Percentiles rank a stretch among this genome's conserved stretches.
phyloP scores from a whole-genome alignment of 192 early-diverging fungal genomes.

The Coemansia sp. region DNA sequence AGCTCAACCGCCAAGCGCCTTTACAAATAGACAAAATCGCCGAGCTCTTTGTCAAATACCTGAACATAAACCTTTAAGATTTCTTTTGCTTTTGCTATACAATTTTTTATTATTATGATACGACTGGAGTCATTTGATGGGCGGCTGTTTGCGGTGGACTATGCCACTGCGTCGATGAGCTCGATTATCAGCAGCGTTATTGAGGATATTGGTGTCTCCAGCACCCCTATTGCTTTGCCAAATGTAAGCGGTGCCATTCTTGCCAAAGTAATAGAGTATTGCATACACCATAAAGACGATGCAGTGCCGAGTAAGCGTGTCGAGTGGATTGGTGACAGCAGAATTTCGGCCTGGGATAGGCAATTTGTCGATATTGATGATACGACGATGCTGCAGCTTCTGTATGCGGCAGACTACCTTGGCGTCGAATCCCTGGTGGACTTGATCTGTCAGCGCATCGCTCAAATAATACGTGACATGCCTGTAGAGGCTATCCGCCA shows the following conservation, averaged over 20 bases:
- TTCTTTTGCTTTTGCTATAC: background rate
- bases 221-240: slow-evolving; percentile 64
- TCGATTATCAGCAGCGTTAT: slow-evolving; percentile 73
- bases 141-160: slow-evolving; percentile 59
- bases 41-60: slow-evolving; percentile 86
- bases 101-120: slow-evolving; percentile 24
- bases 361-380: slow-evolving; percentile 68
- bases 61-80: slow-evolving; percentile 76
- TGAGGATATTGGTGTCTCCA: slow-evolving; percentile 62
- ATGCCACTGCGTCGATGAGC: slow-evolving; percentile 63
- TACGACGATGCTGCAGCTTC: slow-evolving; percentile 66
- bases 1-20: slow-evolving; percentile 86
- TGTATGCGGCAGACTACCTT: slow-evolving; percentile 79
- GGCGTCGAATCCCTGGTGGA: slow-evolving; percentile 92
- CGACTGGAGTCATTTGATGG: slow-evolving; percentile 63
- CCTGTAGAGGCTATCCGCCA: slow-evolving; percentile 82
- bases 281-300: slow-evolving; percentile 70
- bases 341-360: slow-evolving; percentile 74
- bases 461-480: slow-evolving; percentile 92
- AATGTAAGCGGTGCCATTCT: slow-evolving; percentile 66
- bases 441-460: slow-evolving; percentile 89
- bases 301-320: slow-evolving; percentile 38
- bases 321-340: slow-evolving; percentile 47
- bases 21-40: slow-evolving; percentile 67
- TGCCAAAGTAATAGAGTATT: slow-evolving; percentile 75